Percentiles rank a stretch among this genome's conserved stretches.
phyloP scores from a whole-genome alignment of 2,329 filamentous ascomycete species.

The Cladosporium sp. region DNA sequence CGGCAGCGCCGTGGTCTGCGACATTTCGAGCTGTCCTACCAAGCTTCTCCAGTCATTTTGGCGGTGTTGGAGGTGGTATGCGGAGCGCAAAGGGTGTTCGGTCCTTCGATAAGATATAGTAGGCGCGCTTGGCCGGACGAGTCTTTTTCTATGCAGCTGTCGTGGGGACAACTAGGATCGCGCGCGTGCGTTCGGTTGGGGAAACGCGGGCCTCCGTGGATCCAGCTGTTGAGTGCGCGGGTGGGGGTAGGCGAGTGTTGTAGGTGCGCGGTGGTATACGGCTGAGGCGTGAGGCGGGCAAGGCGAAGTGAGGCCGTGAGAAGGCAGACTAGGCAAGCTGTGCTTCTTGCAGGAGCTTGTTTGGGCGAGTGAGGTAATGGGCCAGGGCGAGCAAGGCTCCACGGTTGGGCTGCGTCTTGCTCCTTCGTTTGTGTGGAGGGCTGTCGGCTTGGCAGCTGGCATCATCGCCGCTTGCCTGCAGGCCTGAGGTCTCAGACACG shows the following conservation, averaged over 20 bases:
- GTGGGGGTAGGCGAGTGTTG: background rate
- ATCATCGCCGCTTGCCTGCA: constrained; percentile 9
- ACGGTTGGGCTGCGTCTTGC: background rate
- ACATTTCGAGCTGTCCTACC: constrained; percentile 19
- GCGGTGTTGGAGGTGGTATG: constrained; percentile 2
- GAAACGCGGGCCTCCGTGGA: background rate
- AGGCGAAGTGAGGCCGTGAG: background rate
- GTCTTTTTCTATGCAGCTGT: background rate
- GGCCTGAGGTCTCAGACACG: constrained; percentile 2
- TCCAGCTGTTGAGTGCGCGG: background rate
- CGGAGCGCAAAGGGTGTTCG: background rate
- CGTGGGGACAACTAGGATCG: background rate
- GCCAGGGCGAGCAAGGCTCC: background rate
- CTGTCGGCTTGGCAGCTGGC: constrained; percentile 2
- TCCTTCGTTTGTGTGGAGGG: background rate
- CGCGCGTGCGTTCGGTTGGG: constrained; percentile 10
- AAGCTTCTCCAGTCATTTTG: constrained; percentile 36
- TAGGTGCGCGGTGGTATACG: background rate
- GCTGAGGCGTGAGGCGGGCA: background rate
- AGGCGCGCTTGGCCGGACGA: background rate
- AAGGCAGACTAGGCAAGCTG: constrained; percentile 8
- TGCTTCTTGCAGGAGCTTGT: constrained; percentile 12
- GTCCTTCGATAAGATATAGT: background rate
- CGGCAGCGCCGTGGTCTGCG: constrained; percentile 6
- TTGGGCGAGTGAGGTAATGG: constrained; percentile 12